phyloP scores from a whole-genome alignment of 2,329 filamentous ascomycete genomes.

The Sclerotinia borealis region DNA sequence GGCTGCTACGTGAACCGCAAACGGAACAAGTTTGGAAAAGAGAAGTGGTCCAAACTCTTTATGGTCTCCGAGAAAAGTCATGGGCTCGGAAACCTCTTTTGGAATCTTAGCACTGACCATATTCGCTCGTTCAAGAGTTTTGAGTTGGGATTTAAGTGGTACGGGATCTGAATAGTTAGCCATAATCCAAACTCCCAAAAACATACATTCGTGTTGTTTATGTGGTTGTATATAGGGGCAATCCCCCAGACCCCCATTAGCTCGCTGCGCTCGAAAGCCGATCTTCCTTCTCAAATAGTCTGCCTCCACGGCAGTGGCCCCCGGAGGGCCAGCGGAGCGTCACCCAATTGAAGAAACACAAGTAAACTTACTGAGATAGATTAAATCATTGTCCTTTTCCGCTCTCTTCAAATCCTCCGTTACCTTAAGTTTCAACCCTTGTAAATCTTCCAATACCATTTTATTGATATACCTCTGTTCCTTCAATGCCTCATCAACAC shows the following conservation, averaged over 20 bases:
- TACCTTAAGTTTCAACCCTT: constrained; percentile 74
- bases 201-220: neutral
- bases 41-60: constrained; percentile 77
- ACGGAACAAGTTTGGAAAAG: constrained; percentile 88
- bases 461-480: constrained; percentile 80
- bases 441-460: constrained; percentile 73
- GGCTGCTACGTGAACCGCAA: constrained; percentile 89
- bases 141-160: constrained; percentile 82
- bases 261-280: neutral
- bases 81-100: constrained; percentile 73
- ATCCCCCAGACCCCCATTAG: neutral
- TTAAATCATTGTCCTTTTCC: constrained; percentile 94
- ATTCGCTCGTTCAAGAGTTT: constrained; percentile 74
- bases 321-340: constrained; percentile 5
- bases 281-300: neutral
- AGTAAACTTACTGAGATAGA: constrained; percentile 65
- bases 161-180: constrained; percentile 55
- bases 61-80: constrained; percentile 72
- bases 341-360: neutral
- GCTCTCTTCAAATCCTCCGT: constrained; percentile 85
- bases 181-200: neutral
- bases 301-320: constrained; percentile 1
- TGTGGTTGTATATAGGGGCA: neutral
- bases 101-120: constrained; percentile 81
- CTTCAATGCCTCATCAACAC: constrained; percentile 79